Evolutionary conservation across 139 green algal species (phyloP), one percentile per base, ranked within the genome.

Genomic region (Raphidocelis subcapitata): DNA sequence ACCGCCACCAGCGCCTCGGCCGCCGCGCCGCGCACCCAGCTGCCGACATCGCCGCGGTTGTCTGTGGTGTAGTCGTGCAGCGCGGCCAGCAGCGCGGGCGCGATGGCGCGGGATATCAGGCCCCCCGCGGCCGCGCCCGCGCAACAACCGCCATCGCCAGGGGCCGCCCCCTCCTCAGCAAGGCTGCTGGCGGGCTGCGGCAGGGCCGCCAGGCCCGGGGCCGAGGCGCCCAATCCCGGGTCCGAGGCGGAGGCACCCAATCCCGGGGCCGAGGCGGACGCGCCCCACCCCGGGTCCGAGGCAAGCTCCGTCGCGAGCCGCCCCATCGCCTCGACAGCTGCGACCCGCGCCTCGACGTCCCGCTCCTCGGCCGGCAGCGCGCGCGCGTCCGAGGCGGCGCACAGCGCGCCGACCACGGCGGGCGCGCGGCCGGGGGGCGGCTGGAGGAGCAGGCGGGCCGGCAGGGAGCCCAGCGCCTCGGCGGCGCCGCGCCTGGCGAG

Each of bases 31-130:
- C 96, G 82, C 72, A 98, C 92, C 91, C 92, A 97, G 75, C 87
- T 95, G 31, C 96, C 96, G 52, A 99, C 92, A 65, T 99, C 96
- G 0, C 96, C 96, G 8, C 93, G 83, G 75, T 96, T 94, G 85
- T 99, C 96, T 10, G 84, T 90, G 47, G 82, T 90, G 83, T 98
- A 99, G 73, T 99, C 96, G 20, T 87, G 79, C 68, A 97, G 62
- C 2, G 82, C 82, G 16, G 41, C 52, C 59, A 94, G 65, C 62
- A 99, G 69, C 78, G 74, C 4, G 3, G 52, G n/a, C 16, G 55
- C 49, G 21, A 57, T 49, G 41, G 41, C 41, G 41, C 41, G 12
- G 41, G 41, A 49, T 8, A 49, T 49, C 8, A 8, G 12, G 41
- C 41, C n/a, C n/a, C n/a, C n/a, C n/a, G n/a, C n/a, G n/a, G n/a